Evolutionary conservation across 352 stramenopile species (phyloP).

Genomic region (Phytophthora tubulina): DNA sequence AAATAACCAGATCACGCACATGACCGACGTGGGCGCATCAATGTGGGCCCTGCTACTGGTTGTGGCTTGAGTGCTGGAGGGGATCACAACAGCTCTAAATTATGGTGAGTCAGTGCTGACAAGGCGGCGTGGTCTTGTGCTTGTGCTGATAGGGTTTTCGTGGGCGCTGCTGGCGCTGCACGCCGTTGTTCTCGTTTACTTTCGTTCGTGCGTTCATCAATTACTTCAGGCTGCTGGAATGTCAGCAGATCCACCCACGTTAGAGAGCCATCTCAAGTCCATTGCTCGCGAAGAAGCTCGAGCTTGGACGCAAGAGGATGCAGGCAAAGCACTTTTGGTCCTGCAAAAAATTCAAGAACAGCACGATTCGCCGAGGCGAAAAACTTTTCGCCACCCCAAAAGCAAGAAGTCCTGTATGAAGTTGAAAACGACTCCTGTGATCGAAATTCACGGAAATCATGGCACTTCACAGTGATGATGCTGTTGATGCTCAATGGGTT

Average conservation of each 20-base stretch:
- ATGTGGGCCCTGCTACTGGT: slow-evolving; percentile 61
- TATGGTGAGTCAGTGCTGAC: neutral
- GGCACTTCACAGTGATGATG: slow-evolving; percentile 67
- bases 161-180: slow-evolving; percentile 46
- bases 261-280: slow-evolving; percentile 12
- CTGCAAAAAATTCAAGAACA: slow-evolving; percentile 33
- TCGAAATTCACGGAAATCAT: slow-evolving; percentile 53
- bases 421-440: slow-evolving; percentile 2
- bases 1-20: slow-evolving; percentile 79
- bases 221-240: slow-evolving; percentile 45
- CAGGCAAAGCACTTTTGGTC: slow-evolving; percentile 19
- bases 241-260: slow-evolving; percentile 7
- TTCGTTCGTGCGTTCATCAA: slow-evolving; percentile 43
- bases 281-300: slow-evolving; percentile 31
- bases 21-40: slow-evolving; percentile 71
- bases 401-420: slow-evolving; percentile 5
- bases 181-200: slow-evolving; percentile 48
- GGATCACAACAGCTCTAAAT: slow-evolving; percentile 19
- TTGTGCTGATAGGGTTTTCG: slow-evolving; percentile 41
- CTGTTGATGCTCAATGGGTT: slow-evolving; percentile 76
- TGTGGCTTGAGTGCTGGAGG: slow-evolving; percentile 53
- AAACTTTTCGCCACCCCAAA: neutral
- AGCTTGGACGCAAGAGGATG: slow-evolving; percentile 30
- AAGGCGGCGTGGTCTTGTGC: slow-evolving; percentile 35
- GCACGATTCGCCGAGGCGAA: slow-evolving; percentile 6